These are phyloP conservation scores for Proteromonas lacertae DNA, from an alignment of 352 stramenopile species.

Conservation along the genomic window DNA sequence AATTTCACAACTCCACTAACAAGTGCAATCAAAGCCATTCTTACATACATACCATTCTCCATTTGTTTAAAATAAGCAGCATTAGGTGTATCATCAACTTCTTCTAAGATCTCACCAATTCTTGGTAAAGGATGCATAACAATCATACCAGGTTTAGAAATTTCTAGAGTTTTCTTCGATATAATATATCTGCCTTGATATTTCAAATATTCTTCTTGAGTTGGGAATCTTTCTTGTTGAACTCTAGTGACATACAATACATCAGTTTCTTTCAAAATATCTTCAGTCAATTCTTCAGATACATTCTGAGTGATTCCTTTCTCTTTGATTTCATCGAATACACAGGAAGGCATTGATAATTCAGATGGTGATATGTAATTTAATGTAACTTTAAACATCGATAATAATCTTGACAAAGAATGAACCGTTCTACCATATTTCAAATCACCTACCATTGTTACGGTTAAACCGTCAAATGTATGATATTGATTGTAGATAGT, in stretches of 20 bases:
- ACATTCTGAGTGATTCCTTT: neutral
- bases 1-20: no score
- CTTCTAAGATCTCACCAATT: slow-evolving; percentile 75
- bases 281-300: no score
- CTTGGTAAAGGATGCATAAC: slow-evolving; percentile 92
- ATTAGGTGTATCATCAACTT: slow-evolving; percentile 69
- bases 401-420: slow-evolving; percentile 69
- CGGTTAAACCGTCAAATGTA: slow-evolving; percentile 18
- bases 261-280: slow-evolving; percentile 52
- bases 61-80: slow-evolving; percentile 65
- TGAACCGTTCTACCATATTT: slow-evolving; percentile 89
- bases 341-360: slow-evolving; percentile 26
- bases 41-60: slow-evolving; percentile 87
- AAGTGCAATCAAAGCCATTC: slow-evolving; percentile 95
- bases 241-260: slow-evolving; percentile 93
- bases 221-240: slow-evolving; percentile 82
- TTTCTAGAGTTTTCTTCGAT: slow-evolving; percentile 19
- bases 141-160: slow-evolving; percentile 50
- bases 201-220: neutral
- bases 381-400: slow-evolving; percentile 39
- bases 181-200: slow-evolving; percentile 24
- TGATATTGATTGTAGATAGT: slow-evolving; percentile 34
- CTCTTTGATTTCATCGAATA: slow-evolving; percentile 21
- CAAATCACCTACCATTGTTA: slow-evolving; percentile 88
- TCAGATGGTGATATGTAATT: slow-evolving; percentile 48